A percentile compares a stretch with the other conserved stretches of the same genome.
Conservation (phyloP, 2,329 filamentous ascomycete genomes). For the Pyricularia pennisetigena region DNA sequence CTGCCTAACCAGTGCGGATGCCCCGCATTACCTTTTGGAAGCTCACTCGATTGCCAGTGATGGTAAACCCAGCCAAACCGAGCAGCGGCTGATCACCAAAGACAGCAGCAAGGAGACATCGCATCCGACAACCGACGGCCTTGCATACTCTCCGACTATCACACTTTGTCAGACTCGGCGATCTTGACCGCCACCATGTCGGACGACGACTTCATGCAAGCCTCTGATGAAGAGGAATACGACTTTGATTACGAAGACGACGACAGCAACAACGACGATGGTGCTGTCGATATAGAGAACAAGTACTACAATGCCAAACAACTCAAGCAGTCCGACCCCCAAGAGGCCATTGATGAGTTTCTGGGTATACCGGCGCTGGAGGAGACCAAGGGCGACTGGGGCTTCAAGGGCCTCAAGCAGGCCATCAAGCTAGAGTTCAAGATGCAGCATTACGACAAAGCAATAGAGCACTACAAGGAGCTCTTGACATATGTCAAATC, state of each 20-base stretch:
- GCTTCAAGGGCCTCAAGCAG: conserved; percentile 96
- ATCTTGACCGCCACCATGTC: conserved; percentile 47
- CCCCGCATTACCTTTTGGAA: background rate
- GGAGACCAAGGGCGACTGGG: conserved; percentile 92
- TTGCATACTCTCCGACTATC: background rate
- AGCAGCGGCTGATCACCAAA: background rate
- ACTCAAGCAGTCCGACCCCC: conserved; percentile 76
- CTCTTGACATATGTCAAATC: conserved; percentile 96
- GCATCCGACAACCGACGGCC: background rate
- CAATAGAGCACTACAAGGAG: conserved; percentile 84
- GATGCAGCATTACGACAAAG: conserved; percentile 81
- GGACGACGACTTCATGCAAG: conserved; percentile 90
- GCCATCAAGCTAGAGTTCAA: conserved; percentile 96
- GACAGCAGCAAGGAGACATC: background rate
- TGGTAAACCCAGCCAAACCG: background rate
- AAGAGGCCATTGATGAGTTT: conserved; percentile 87
- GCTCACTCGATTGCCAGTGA: background rate
- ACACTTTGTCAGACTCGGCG: background rate
- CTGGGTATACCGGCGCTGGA: conserved; percentile 78
- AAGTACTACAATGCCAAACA: conserved; percentile 99
- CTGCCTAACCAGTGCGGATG: background rate
- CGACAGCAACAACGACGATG: conserved; percentile 78
- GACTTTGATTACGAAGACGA: conserved; percentile 95
- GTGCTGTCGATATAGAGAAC: conserved; percentile 94
- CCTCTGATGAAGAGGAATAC: conserved; percentile 84